These are phyloP conservation scores for Nadsonia fulvescens DNA, from an alignment of 805 yeast species.

Conservation along the genomic window DNA sequence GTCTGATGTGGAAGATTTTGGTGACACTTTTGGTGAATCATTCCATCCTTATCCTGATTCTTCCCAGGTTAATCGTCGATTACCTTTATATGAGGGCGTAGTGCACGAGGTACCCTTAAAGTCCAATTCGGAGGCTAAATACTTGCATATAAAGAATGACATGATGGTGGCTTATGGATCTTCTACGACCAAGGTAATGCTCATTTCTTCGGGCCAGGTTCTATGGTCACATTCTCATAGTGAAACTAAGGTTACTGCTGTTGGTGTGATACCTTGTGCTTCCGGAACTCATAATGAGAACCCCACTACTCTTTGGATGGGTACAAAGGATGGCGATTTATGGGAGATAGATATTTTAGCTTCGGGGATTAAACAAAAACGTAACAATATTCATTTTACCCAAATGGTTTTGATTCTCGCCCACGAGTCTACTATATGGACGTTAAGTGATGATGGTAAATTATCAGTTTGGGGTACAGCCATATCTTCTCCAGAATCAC, in stretches of 20 bases:
- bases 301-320: constrained; percentile 16
- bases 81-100: constrained; percentile 14
- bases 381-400: constrained; percentile 11
- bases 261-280: not conserved
- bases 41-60: constrained; percentile 13
- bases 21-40: too few species aligned
- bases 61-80: constrained; percentile 16
- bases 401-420: constrained; percentile 10
- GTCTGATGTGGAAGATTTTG: too few species aligned
- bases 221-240: constrained; percentile 12
- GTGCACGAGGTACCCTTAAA: constrained; percentile 10
- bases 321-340: constrained; percentile 19
- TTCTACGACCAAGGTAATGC: constrained; percentile 11
- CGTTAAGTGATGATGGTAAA: constrained; percentile 22
- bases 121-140: constrained; percentile 8
- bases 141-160: constrained; percentile 4
- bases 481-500: constrained; percentile 7
- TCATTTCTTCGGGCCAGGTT: constrained; percentile 10
- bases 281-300: constrained; percentile 11
- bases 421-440: constrained; percentile 14
- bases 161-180: constrained; percentile 1
- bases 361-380: constrained; percentile 6
- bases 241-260: constrained; percentile 12
- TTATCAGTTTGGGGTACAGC: constrained; percentile 18
- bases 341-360: constrained; percentile 13